Base-by-base conservation (phyloP, 2,329 filamentous ascomycete genomes). In the Dactylellina parvicollis region DNA sequence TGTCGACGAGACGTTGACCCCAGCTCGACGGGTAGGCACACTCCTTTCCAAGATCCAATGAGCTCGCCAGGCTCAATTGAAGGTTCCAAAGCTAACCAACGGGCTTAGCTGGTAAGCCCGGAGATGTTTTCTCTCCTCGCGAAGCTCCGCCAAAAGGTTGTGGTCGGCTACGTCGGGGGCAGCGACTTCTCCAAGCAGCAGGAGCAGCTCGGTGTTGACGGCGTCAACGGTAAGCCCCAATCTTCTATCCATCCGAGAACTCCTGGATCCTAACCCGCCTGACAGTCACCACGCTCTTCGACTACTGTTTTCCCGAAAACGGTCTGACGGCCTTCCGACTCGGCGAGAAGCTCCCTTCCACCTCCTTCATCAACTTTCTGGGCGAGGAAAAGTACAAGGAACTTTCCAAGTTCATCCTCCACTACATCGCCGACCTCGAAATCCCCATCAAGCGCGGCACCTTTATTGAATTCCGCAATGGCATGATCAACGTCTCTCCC, bases 271-370 rank as follows among this genome's bases (percentile, higher is more conserved):
- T 20, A 22, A 56, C 30, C 12, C 16, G 10, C 20, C 34, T 38
- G 87, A 36, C 84, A 77, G 94, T 98, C 74, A 92, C 89, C 57
- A 85, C 87, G 75, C 88, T 98, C 79, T 99, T 99, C 85, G 95
- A 99, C 85, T 99, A 92, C 84, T 95, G 90, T 87, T 99, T 99
- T 84, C 85, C 92, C 70, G 95, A 99, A 84, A 99, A 99, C 83
- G 95, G 95, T 9, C 87, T 99, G 77, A 96, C 91, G 1, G 95
- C 94, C 44, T 96, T 86, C 85, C 92, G 92, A 79, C 83, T 93
- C 79, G 95, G 94, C 78, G 82, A 89, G 80, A 85, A 86, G 62
- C 87, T 98, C 67, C 85, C 89, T 0, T 88, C 88, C 79, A 90
- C 90, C 82, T 92, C 87, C 83, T 99, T 98, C 87, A 96, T 98